phyloP scores from a whole-genome alignment of 2,329 filamentous ascomycete species.

The Aspergillus aculeatinus region DNA sequence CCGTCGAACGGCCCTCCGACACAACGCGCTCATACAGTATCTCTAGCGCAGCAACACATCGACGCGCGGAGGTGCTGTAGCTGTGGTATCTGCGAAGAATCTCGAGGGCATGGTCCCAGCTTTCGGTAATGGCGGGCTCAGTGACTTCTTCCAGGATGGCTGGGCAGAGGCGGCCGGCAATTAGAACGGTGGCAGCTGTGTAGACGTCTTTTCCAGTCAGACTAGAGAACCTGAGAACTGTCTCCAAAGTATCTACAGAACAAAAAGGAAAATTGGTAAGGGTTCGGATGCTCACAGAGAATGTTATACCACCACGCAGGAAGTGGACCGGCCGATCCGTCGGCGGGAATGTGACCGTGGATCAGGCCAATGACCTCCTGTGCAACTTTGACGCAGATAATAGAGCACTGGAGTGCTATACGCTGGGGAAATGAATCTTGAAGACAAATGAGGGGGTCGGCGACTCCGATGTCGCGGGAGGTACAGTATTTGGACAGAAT shows the following conservation, averaged over 20 bases:
- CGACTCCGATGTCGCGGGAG: slow-evolving; percentile 22
- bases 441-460: slow-evolving; percentile 22
- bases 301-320: slow-evolving; percentile 43
- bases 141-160: slow-evolving; percentile 28
- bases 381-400: slow-evolving; percentile 36
- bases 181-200: slow-evolving; percentile 36
- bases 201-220: slow-evolving; percentile 29
- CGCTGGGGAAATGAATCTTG: slow-evolving; percentile 32
- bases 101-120: slow-evolving; percentile 31
- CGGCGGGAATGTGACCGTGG: slow-evolving; percentile 27
- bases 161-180: slow-evolving; percentile 33
- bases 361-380: slow-evolving; percentile 36
- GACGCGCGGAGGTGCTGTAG: slow-evolving; percentile 32
- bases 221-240: too few relatives aligned
- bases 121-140: slow-evolving; percentile 23
- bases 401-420: slow-evolving; percentile 35
- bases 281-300: slow-evolving; percentile 25
- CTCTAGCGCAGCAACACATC: slow-evolving; percentile 33
- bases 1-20: slow-evolving; percentile 17
- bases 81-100: slow-evolving; percentile 33
- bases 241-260: too few relatives aligned
- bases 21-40: slow-evolving; percentile 32
- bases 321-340: slow-evolving; percentile 29
- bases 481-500: slow-evolving; percentile 34
- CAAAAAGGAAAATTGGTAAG: too few relatives aligned